These are phyloP conservation scores for Xylaria sp. DNA, from an alignment of 495 filamentous ascomycete genomes.

Conservation along the genomic window DNA sequence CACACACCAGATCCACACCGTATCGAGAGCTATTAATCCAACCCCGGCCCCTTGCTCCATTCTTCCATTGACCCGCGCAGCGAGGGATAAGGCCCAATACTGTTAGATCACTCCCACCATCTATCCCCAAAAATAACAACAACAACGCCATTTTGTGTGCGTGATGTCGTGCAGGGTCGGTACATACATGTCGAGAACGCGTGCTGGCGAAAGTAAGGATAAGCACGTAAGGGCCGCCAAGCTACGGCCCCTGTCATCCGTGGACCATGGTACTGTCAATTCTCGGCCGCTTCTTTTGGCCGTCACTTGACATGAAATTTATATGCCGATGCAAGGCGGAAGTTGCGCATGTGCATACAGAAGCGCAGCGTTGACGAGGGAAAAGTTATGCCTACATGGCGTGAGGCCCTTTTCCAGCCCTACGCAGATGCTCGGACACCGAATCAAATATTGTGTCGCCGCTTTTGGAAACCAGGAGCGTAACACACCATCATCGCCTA, in stretches of 20 bases:
- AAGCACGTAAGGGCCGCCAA: not conserved
- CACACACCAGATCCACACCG: slow-evolving; percentile 4
- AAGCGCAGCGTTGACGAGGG: not conserved
- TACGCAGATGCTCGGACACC: not conserved
- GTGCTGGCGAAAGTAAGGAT: not conserved
- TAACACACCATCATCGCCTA: slow-evolving; percentile 3
- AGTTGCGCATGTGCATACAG: not conserved
- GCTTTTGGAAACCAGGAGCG: not conserved
- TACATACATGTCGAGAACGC: not conserved
- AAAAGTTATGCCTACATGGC: not conserved
- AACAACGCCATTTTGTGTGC: not conserved
- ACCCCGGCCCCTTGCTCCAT: not conserved
- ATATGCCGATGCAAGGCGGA: not conserved
- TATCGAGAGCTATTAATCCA: not conserved
- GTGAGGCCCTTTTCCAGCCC: slow-evolving; percentile 5
- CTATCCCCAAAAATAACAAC: slow-evolving; percentile 3
- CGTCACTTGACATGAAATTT: not conserved
- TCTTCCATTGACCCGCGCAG: slow-evolving; percentile 8
- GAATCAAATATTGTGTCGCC: not conserved
- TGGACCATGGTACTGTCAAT: not conserved
- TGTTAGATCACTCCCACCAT: not conserved
- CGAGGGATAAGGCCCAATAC: slow-evolving; percentile 8
- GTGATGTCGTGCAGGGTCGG: not conserved
- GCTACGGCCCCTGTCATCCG: not conserved
- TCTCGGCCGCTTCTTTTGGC: not conserved